Base-by-base conservation (phyloP, 345 rosid genomes). In the Corchorus olitorius region DNA sequence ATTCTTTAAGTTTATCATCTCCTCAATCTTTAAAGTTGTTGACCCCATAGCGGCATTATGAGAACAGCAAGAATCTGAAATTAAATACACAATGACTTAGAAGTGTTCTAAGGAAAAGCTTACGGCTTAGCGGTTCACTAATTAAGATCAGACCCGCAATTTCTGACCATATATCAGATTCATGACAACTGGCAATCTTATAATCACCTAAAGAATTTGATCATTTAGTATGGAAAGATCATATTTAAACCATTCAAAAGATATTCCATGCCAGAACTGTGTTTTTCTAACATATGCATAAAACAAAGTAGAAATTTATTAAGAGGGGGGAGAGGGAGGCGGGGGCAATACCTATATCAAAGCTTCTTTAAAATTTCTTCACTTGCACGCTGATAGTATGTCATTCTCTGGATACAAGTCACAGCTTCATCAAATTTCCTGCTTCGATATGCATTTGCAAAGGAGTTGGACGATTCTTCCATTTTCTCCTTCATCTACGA, bases 321-420 rank as follows among this genome's bases (percentile, higher is more conserved):
- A n/a, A n/a, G n/a, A n/a, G n/a, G 34, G 35, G n/a, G 48, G 60
- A 34, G 35, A n/a, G 34, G 60, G 35, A 37, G 33, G 34, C 16
- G 19, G 17, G 17, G 33, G 12, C 16, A 45, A 43, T 73, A 83
- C 82, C 83, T 74, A 59, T 76, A 76, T 89, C 79, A 91, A 50
- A 92, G 93, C 88, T 86, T 93, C 88, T 87, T 93, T 72, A 79
- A 72, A 56, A 93, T 93, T 86, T 95, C 97, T 88, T 93, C 98
- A 49, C 77, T 85, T 34, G 87, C 91, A 46, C 97, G 90, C 56
- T 83, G 84, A 69, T 95, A 95, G 79, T 95, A 95, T 73, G 91
- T 92, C 99, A 92, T 93, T 81, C 96, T 92, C 78, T 85, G 89
- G 79, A 92, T 87, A 75, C 93, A 93, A 67, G 70, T 67, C 56